Evolutionary conservation across 1,284 basidiomycete species (phyloP), one percentile per base, ranked within the genome.

Genomic region (Trametes pubescens): DNA sequence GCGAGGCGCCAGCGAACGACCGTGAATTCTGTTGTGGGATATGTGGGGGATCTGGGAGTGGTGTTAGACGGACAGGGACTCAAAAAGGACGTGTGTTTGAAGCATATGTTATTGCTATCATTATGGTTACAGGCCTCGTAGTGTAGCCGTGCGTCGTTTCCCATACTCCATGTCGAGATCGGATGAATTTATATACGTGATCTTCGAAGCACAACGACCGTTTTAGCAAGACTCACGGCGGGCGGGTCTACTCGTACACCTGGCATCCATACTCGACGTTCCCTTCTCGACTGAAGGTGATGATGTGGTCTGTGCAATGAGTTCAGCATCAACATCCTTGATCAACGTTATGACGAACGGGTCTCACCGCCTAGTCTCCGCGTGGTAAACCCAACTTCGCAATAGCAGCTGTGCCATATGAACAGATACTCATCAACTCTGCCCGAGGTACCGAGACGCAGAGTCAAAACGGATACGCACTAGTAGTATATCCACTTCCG

Each of bases 401-500:
- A 92, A 73, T 93, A 93, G 66, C 85, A 87, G 75, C 89, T 90
- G 72, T 75, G 49, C 13, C 24, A 10, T 63, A 51, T n/a, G n/a
- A n/a, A n/a, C n/a, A n/a, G n/a, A n/a, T n/a, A n/a, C n/a, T n/a
- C n/a, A n/a, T n/a, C n/a, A n/a, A n/a, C n/a, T n/a, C n/a, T n/a
- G n/a, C n/a, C n/a, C n/a, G n/a, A n/a, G n/a, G n/a, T n/a, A n/a
- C n/a, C n/a, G n/a, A n/a, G n/a, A n/a, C n/a, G n/a, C n/a, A n/a
- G n/a, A n/a, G n/a, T n/a, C n/a, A n/a, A n/a, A 37, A 53, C 26
- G 37, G 52, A 18, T 37, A 68, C 68, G 47, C 51, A 72, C 72
- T 66, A 85, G 85, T 81, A 74, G 89, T 90, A 94, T 65, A 90
- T 83, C 92, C 92, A 94, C 75, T 94, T 94, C 58, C 90, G 76